Percentiles rank a stretch among this genome's conserved stretches.
Evolutionary conservation across 164 flowering plant genomes (phyloP).

Genomic region (Annona cherimola): DNA sequence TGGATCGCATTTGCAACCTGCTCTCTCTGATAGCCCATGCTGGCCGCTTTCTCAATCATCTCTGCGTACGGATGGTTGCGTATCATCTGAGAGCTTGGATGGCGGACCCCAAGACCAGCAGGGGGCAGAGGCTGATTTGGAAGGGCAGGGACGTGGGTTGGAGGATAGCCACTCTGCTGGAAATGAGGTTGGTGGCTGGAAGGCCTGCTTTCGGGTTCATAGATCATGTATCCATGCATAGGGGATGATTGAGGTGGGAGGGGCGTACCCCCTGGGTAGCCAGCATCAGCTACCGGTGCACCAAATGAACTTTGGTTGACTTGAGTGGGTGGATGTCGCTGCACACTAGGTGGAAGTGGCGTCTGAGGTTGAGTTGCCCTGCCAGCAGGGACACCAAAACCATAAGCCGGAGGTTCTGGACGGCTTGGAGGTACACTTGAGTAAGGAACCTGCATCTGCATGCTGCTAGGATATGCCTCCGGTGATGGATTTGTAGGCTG

Average conservation of each 20-base stretch:
- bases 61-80: slow-evolving; percentile 70
- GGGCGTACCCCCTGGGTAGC: slow-evolving; percentile 42
- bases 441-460: slow-evolving; percentile 61
- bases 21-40: slow-evolving; percentile 88
- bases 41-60: slow-evolving; percentile 69
- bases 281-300: slow-evolving; percentile 43
- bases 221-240: slow-evolving; percentile 58
- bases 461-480: slow-evolving; percentile 51
- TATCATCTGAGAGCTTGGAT: slow-evolving; percentile 39
- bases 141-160: slow-evolving; percentile 26
- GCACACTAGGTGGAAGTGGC: slow-evolving; percentile 40
- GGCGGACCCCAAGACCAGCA: slow-evolving; percentile 29
- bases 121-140: slow-evolving; percentile 36
- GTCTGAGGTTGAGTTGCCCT: slow-evolving; percentile 50
- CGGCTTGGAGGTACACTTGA: slow-evolving; percentile 50
- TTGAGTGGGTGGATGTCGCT: slow-evolving; percentile 19
- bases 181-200: slow-evolving; percentile 49
- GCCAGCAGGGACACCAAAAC: slow-evolving; percentile 47
- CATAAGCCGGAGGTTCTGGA: slow-evolving; percentile 50
- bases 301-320: slow-evolving; percentile 36
- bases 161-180: slow-evolving; percentile 55
- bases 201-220: slow-evolving; percentile 59
- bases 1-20: slow-evolving; percentile 58
- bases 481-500: slow-evolving; percentile 45
- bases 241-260: slow-evolving; percentile 38